These are phyloP conservation scores for Chrysoporthe deuterocubensis DNA, from an alignment of 2,329 filamentous ascomycete genomes.

Conservation along the genomic window DNA sequence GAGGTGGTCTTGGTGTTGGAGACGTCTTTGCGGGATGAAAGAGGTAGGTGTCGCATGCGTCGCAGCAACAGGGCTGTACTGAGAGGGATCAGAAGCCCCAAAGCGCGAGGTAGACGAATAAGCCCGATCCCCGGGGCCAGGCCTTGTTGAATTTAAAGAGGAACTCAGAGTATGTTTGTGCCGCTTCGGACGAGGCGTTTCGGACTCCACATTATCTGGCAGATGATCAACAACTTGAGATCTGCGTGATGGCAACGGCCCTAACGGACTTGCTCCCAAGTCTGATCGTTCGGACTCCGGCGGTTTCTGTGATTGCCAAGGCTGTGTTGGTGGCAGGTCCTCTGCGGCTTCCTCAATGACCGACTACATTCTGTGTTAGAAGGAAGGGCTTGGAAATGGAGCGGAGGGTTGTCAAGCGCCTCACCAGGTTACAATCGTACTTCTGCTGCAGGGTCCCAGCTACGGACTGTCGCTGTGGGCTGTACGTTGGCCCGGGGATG, in stretches of 20 bases:
- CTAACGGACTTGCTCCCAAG: background rate
- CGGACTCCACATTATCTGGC: background rate
- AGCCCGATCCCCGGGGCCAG: too few species aligned
- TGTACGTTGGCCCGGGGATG: background rate
- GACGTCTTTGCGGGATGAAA: background rate
- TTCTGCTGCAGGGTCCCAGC: background rate
- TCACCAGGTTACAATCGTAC: slow-evolving; percentile 5
- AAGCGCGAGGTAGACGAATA: background rate
- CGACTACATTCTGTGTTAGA: background rate
- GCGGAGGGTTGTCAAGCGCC: background rate
- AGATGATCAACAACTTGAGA: background rate
- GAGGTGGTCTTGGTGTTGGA: background rate
- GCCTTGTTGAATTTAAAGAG: background rate
- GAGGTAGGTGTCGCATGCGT: background rate
- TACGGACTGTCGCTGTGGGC: background rate
- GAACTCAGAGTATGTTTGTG: background rate
- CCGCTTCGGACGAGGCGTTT: background rate
- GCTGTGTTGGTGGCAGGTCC: slow-evolving; percentile 22
- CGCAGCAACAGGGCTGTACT: background rate
- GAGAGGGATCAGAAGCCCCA: background rate
- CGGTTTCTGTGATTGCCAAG: background rate
- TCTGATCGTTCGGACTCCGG: background rate
- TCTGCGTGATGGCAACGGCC: background rate
- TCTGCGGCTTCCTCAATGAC: slow-evolving; percentile 19
- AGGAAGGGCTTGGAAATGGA: too few species aligned